A percentile compares a stretch with the other conserved stretches of the same genome.
Evolutionary conservation across 2,329 filamentous ascomycete genomes (phyloP).

Genomic region (Pseudogymnoascus sp.): DNA sequence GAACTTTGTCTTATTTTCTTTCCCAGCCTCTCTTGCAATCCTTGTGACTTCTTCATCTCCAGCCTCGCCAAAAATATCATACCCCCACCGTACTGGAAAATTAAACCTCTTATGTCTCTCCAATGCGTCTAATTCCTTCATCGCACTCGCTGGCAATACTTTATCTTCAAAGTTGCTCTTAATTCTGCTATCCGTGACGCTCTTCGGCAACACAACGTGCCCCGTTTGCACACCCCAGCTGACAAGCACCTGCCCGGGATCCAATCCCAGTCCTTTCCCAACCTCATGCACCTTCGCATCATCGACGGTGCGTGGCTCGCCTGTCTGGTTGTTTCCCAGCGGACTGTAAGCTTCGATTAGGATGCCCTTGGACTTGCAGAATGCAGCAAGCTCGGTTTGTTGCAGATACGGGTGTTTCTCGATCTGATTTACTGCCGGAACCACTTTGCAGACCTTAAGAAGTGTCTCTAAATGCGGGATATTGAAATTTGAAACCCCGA

Average conservation of each 20-base stretch:
- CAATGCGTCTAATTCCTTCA: slow-evolving; percentile 31
- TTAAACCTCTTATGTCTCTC: slow-evolving; percentile 38
- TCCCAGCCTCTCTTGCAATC: slow-evolving; percentile 28
- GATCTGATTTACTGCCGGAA: slow-evolving; percentile 51
- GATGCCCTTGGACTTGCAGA: slow-evolving; percentile 36
- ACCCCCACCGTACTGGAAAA: slow-evolving; percentile 35
- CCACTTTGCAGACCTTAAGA: slow-evolving; percentile 36
- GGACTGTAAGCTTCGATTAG: slow-evolving; percentile 40
- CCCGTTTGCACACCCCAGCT: slow-evolving; percentile 50
- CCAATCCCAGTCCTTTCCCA: slow-evolving; percentile 46
- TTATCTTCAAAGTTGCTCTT: slow-evolving; percentile 52
- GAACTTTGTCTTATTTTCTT: slow-evolving; percentile 32
- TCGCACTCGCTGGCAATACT: slow-evolving; percentile 32
- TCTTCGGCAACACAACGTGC: slow-evolving; percentile 57
- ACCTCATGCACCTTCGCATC: slow-evolving; percentile 49
- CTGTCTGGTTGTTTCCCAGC: slow-evolving; percentile 49
- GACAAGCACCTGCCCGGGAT: slow-evolving; percentile 49
- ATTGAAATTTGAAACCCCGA: slow-evolving; percentile 56
- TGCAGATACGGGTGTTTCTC: slow-evolving; percentile 45
- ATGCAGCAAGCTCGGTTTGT: slow-evolving; percentile 40
- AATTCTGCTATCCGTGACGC: slow-evolving; percentile 49
- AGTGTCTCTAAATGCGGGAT: slow-evolving; percentile 31
- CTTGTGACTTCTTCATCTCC: slow-evolving; percentile 31
- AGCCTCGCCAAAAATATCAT: slow-evolving; percentile 37
- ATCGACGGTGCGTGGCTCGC: slow-evolving; percentile 40